Conservation (phyloP, 2,329 filamentous ascomycete species). For the Diplodia mutila region DNA sequence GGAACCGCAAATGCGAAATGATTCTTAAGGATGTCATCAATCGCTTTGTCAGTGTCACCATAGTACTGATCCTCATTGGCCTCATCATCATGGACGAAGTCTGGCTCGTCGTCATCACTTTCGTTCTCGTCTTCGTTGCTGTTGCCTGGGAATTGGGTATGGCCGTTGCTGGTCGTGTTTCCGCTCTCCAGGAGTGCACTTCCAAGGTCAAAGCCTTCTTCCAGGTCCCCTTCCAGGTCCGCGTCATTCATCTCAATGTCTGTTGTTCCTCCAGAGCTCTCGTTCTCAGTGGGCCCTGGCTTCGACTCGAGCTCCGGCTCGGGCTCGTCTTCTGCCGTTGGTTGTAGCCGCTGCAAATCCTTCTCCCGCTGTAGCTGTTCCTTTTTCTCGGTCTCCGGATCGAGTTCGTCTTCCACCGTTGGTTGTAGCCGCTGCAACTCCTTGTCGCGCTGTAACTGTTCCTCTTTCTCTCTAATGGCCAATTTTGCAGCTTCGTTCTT, state of each 20-base stretch:
- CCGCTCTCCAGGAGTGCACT: not conserved
- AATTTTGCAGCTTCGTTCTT: constrained; percentile 22
- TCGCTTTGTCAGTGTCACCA: not conserved
- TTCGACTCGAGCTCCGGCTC: not conserved
- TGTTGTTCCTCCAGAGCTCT: too few species aligned
- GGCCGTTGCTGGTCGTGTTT: not conserved
- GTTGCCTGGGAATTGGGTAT: not conserved
- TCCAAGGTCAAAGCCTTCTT: not conserved
- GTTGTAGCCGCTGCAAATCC: too few species aligned
- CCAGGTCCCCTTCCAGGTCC: not conserved
- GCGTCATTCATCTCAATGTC: not conserved
- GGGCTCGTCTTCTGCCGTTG: too few species aligned
- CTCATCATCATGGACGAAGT: not conserved
- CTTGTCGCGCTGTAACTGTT: not conserved
- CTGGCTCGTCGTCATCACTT: not conserved
- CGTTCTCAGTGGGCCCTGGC: not conserved
- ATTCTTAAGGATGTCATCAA: not conserved
- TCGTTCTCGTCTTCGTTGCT: not conserved
- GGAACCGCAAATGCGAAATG: not conserved
- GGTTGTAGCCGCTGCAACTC: not conserved
- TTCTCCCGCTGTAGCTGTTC: too few species aligned
- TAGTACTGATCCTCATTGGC: not conserved
- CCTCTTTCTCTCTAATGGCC: constrained; percentile 5
- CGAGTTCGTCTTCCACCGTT: not conserved
- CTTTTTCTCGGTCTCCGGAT: too few species aligned